Percentiles rank a stretch among this genome's conserved stretches.
These are phyloP conservation scores for Nigrograna mackinnonii DNA, from an alignment of 2,329 filamentous ascomycete genomes.

Conservation along the genomic window DNA sequence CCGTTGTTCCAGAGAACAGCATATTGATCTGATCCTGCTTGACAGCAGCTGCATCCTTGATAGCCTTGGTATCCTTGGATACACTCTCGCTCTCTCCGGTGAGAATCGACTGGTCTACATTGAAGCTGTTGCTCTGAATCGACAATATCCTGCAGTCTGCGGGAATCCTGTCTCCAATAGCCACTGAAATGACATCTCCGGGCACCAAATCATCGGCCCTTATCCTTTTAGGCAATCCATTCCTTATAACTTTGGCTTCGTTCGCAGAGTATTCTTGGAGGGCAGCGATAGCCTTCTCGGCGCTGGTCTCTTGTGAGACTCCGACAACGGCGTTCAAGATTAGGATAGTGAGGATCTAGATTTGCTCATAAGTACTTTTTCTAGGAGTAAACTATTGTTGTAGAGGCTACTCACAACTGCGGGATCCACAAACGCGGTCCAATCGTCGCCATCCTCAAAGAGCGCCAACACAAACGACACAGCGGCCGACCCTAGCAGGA, in stretches of 20 bases:
- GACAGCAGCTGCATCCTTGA: conserved; percentile 82
- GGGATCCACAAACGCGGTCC: conserved; percentile 97
- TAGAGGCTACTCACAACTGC: conserved; percentile 73
- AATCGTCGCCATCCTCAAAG: conserved; percentile 90
- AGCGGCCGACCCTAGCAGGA: conserved; percentile 87
- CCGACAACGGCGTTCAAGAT: conserved; percentile 96
- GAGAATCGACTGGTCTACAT: conserved; percentile 93
- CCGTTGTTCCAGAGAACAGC: conserved; percentile 96
- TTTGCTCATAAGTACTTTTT: background rate
- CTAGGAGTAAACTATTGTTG: too few relatives aligned
- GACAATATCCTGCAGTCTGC: conserved; percentile 89
- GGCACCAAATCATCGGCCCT: conserved; percentile 98
- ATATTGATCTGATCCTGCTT: conserved; percentile 98
- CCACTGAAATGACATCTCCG: conserved; percentile 85
- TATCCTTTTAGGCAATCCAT: conserved; percentile 78
- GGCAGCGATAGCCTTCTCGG: conserved; percentile 96
- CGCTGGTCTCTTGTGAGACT: conserved; percentile 97
- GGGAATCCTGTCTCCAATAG: conserved; percentile 90
- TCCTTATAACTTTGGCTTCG: conserved; percentile 89
- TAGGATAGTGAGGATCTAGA: conserved; percentile 92
- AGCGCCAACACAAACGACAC: conserved; percentile 93
- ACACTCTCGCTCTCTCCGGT: conserved; percentile 98
- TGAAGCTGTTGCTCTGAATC: conserved; percentile 96
- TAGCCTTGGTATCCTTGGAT: conserved; percentile 72
- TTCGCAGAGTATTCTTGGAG: conserved; percentile 99